Percentiles rank a stretch among this genome's conserved stretches.
Evolutionary conservation across 768 basidiomycete species (phyloP).

Genomic region (Boletus pseudo-olivaceus): DNA sequence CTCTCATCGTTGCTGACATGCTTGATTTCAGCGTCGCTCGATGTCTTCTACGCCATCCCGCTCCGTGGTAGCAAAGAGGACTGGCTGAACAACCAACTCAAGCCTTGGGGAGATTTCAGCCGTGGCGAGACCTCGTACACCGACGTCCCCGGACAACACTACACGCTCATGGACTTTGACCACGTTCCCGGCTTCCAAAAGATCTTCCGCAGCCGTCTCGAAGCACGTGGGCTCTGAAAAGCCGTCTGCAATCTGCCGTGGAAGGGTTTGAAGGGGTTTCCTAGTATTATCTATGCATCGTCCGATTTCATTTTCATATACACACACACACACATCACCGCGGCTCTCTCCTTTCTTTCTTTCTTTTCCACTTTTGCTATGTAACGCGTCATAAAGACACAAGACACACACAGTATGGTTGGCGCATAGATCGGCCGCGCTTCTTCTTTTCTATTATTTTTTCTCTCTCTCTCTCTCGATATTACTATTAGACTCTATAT

Average conservation of each 20-base stretch:
- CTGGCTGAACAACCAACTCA: constrained; percentile 30
- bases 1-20: not conserved
- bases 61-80: constrained; percentile 27
- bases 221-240: constrained; percentile 24
- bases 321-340: not conserved
- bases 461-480: too few species aligned
- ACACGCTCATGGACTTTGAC: constrained; percentile 32
- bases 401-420: not conserved
- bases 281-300: not conserved
- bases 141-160: constrained; percentile 29
- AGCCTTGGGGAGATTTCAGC: constrained; percentile 23
- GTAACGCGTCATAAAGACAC: not conserved
- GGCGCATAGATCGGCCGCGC: not conserved
- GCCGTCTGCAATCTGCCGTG: not conserved
- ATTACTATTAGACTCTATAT: not conserved
- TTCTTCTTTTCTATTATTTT: not conserved
- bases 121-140: constrained; percentile 22
- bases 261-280: not conserved
- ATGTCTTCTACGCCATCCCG: constrained; percentile 30
- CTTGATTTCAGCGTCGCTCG: constrained; percentile 7
- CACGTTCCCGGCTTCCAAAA: constrained; percentile 30
- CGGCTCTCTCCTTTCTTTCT: too few species aligned
- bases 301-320: too few species aligned
- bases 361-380: not conserved
- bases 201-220: constrained; percentile 26